Percentiles rank a stretch among this genome's conserved stretches.
These are phyloP conservation scores for Cicer bijugum DNA, from an alignment of 306 rosid species.

Conservation along the genomic window DNA sequence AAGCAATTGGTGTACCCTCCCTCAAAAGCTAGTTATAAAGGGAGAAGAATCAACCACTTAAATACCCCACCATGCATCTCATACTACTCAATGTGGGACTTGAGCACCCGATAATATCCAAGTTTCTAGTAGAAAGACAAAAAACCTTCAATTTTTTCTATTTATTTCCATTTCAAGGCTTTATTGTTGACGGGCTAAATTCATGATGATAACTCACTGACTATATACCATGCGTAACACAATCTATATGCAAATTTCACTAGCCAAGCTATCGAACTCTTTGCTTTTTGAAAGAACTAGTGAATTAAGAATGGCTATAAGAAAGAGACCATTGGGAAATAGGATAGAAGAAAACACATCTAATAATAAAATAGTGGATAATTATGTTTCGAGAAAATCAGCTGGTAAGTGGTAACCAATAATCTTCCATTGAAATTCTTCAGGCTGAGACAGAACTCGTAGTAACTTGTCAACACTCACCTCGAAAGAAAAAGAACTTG, in stretches of 20 bases:
- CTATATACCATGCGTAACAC: slow-evolving; percentile 16
- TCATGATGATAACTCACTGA: slow-evolving; percentile 7
- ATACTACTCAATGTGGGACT: not conserved
- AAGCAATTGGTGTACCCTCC: not conserved
- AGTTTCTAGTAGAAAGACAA: not conserved
- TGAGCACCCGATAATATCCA: not conserved
- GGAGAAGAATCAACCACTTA: not conserved
- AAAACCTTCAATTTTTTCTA: not conserved
- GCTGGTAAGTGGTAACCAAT: slow-evolving; percentile 14
- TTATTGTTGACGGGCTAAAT: not conserved
- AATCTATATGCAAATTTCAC: slow-evolving; percentile 18
- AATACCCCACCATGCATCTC: not conserved
- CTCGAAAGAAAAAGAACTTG: not conserved
- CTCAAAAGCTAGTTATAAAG: not conserved
- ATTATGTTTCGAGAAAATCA: slow-evolving; percentile 11
- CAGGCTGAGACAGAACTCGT: slow-evolving; percentile 12
- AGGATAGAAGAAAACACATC: not conserved
- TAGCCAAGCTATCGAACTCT: not conserved
- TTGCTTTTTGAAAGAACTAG: slow-evolving; percentile 15
- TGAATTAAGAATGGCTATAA: slow-evolving; percentile 23
- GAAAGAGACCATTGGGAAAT: slow-evolving; percentile 24
- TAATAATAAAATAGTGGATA: not conserved
- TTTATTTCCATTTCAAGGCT: not conserved
- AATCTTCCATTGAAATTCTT: slow-evolving; percentile 16
- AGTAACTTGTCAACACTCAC: not conserved